Evolutionary conservation across 2,329 filamentous ascomycete species (phyloP).

Genomic region (Aspergillus sp.): DNA sequence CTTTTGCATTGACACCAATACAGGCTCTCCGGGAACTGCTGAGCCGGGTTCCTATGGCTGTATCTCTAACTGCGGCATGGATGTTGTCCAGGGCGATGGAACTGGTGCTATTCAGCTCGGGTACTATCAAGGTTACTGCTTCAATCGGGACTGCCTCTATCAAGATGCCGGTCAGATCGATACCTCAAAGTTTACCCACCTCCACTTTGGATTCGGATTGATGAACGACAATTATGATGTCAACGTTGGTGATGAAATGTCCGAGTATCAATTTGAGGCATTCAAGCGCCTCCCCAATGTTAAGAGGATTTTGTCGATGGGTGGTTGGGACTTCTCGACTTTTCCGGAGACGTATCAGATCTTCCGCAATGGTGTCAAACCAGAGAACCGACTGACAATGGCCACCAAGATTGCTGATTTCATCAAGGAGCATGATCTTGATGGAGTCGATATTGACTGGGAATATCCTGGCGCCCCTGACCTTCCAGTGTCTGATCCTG

Average conservation of each 20-base stretch:
- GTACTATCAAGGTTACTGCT: not conserved
- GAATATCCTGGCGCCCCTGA: slow-evolving; percentile 13
- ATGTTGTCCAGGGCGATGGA: not conserved
- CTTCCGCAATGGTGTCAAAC: slow-evolving; percentile 34
- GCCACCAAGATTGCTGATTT: slow-evolving; percentile 31
- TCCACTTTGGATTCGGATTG: slow-evolving; percentile 39
- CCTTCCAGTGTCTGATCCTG: slow-evolving; percentile 23
- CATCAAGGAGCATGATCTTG: slow-evolving; percentile 8
- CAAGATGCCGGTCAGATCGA: slow-evolving; percentile 19
- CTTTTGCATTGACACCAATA: not conserved
- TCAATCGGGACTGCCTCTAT: not conserved
- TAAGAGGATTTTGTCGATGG: slow-evolving; percentile 43
- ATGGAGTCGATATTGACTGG: slow-evolving; percentile 15
- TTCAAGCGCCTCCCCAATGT: slow-evolving; percentile 27
- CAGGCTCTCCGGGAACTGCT: not conserved
- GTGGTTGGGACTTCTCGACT: slow-evolving; percentile 47
- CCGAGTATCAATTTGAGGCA: slow-evolving; percentile 26
- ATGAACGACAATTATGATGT: slow-evolving; percentile 31
- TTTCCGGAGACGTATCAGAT: slow-evolving; percentile 34
- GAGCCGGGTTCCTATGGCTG: not conserved
- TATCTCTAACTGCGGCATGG: not conserved
- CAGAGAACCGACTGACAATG: slow-evolving; percentile 39
- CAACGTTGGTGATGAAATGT: slow-evolving; percentile 15
- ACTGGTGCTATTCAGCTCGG: not conserved
- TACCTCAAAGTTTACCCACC: slow-evolving; percentile 24